Conservation (phyloP, 768 basidiomycete species). For the Termitomyces sp. region DNA sequence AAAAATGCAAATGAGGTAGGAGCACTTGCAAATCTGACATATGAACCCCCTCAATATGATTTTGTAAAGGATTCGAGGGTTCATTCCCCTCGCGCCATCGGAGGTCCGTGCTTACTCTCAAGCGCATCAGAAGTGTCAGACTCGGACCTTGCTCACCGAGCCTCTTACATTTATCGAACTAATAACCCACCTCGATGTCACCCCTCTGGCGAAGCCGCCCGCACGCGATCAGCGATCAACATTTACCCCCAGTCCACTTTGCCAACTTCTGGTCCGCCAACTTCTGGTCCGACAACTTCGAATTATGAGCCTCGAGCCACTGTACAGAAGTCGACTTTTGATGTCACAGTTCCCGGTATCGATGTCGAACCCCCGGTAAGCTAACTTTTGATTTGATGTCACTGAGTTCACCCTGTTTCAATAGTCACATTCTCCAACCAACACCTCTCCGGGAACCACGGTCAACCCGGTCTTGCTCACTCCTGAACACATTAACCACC, state of each 20-base stretch:
- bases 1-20: background rate
- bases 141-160: background rate
- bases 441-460: slow-evolving; percentile 25
- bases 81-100: background rate
- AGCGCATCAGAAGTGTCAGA: background rate
- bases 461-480: slow-evolving; percentile 39
- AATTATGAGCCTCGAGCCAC: slow-evolving; percentile 20
- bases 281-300: slow-evolving; percentile 19
- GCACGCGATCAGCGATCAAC: slow-evolving; percentile 11
- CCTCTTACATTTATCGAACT: slow-evolving; percentile 1
- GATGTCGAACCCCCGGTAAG: slow-evolving; percentile 45
- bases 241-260: slow-evolving; percentile 1
- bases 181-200: slow-evolving; percentile 5
- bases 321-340: slow-evolving; percentile 25
- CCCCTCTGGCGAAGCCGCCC: slow-evolving; percentile 13
- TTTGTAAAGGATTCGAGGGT: background rate
- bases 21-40: background rate
- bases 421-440: slow-evolving; percentile 38
- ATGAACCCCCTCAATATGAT: background rate
- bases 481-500: slow-evolving; percentile 33
- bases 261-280: background rate
- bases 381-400: slow-evolving; percentile 1
- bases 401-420: background rate
- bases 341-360: slow-evolving; percentile 36
- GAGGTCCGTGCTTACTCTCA: background rate